Evolutionary conservation across 2,329 filamentous ascomycete genomes (phyloP).

Genomic region (Fusarium fujikuroi): DNA sequence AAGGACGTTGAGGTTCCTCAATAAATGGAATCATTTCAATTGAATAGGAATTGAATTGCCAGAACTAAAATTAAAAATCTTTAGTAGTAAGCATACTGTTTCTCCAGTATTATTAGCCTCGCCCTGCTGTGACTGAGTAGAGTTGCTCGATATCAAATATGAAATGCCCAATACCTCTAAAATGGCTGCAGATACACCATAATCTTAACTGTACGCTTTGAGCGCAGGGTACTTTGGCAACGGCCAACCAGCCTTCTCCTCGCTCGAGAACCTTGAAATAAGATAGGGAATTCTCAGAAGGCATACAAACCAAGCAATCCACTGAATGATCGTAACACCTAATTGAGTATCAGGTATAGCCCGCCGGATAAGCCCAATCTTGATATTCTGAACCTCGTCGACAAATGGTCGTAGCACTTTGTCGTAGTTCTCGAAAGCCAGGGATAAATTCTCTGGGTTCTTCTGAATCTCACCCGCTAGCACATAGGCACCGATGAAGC

Average conservation of each 20-base stretch:
- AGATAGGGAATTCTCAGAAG: slow-evolving; percentile 13
- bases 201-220: not conserved
- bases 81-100: not conserved
- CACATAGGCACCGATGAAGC: slow-evolving; percentile 28
- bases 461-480: slow-evolving; percentile 27
- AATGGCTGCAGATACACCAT: rapidly evolving
- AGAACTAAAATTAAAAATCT: not conserved
- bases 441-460: not conserved
- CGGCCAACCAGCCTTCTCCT: slow-evolving; percentile 25
- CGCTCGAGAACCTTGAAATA: slow-evolving; percentile 23
- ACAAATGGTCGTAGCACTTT: slow-evolving; percentile 18
- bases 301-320: slow-evolving; percentile 26
- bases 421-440: slow-evolving; percentile 30
- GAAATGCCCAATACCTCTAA: rapidly evolving
- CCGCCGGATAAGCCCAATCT: not conserved
- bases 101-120: not conserved
- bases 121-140: not conserved
- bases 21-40: slow-evolving; percentile 13
- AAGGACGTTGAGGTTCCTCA: slow-evolving; percentile 57
- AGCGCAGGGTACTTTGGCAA: slow-evolving; percentile 26
- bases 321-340: slow-evolving; percentile 21
- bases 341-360: slow-evolving; percentile 13
- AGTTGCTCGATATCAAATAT: not conserved
- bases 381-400: slow-evolving; percentile 24
- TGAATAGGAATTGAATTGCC: not conserved